phyloP scores from a whole-genome alignment of 2,329 filamentous ascomycete species.

The Triangularia verruculosa region DNA sequence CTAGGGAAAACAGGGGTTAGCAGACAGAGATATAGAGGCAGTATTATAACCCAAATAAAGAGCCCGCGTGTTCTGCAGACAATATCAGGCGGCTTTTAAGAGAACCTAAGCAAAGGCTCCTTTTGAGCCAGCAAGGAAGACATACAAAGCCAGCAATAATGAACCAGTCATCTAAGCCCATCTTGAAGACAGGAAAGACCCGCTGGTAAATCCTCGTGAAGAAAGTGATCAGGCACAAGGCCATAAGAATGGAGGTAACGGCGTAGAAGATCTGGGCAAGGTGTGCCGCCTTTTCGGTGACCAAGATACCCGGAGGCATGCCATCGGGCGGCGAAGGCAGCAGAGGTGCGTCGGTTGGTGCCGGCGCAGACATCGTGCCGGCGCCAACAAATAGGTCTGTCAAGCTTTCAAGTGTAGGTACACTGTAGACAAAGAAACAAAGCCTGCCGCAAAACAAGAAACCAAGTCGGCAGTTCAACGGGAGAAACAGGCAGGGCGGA shows the following conservation, averaged over 20 bases:
- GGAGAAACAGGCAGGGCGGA: neutral
- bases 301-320: slow-evolving; percentile 6
- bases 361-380: neutral
- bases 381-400: too few relatives aligned
- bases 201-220: slow-evolving; percentile 23
- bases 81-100: too few relatives aligned
- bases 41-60: too few relatives aligned
- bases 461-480: neutral
- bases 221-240: slow-evolving; percentile 19
- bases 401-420: too few relatives aligned
- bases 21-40: neutral
- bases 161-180: slow-evolving; percentile 24
- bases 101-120: too few relatives aligned
- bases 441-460: neutral
- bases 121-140: neutral
- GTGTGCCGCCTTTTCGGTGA: slow-evolving; percentile 16
- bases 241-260: slow-evolving; percentile 15
- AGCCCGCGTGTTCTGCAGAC: too few relatives aligned
- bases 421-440: too few relatives aligned
- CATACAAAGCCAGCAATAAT: slow-evolving; percentile 23
- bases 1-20: neutral
- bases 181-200: slow-evolving; percentile 22
- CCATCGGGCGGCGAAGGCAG: neutral
- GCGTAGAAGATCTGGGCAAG: slow-evolving; percentile 19
- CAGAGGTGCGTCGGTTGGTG: neutral